phyloP scores from a whole-genome alignment of 2,329 filamentous ascomycete species.

The Elsinoe arachidis region DNA sequence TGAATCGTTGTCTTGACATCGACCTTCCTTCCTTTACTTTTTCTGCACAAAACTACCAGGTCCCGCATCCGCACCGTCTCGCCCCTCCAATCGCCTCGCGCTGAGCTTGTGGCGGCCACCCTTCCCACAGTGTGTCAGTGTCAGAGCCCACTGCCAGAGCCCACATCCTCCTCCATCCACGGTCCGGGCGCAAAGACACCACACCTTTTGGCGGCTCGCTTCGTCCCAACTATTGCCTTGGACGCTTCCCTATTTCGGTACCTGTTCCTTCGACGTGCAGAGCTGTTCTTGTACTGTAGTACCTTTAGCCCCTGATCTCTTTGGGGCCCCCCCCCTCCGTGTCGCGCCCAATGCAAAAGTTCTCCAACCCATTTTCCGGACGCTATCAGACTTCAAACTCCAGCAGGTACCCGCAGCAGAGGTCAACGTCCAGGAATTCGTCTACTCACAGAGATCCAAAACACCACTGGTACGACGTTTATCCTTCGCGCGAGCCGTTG shows the following conservation, averaged over 20 bases:
- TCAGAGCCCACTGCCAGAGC: neutral
- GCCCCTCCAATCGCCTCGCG: conserved; percentile 4
- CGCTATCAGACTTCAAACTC: conserved; percentile 12
- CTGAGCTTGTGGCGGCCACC: neutral
- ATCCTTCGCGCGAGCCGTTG: conserved; percentile 1
- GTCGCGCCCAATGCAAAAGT: conserved; percentile 12
- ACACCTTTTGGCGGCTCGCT: conserved; percentile 11
- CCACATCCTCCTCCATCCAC: neutral
- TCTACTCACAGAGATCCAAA: neutral
- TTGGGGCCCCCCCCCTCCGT: neutral
- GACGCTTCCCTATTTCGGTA: conserved; percentile 12
- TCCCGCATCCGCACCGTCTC: conserved; percentile 5
- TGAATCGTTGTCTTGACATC: neutral
- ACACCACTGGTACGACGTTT: conserved; percentile 12
- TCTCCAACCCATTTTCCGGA: conserved; percentile 13
- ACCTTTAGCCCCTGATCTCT: neutral
- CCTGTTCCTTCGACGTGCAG: neutral
- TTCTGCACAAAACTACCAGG: conserved; percentile 7
- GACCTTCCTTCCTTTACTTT: conserved; percentile 11
- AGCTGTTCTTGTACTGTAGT: too few relatives aligned
- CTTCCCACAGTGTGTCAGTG: neutral
- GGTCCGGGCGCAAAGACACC: conserved; percentile 12
- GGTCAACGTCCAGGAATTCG: neutral
- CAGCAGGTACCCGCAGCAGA: conserved; percentile 8
- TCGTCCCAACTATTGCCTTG: conserved; percentile 13